phyloP scores from a whole-genome alignment of 495 filamentous ascomycete genomes.

The Alectoria sarmentosa region DNA sequence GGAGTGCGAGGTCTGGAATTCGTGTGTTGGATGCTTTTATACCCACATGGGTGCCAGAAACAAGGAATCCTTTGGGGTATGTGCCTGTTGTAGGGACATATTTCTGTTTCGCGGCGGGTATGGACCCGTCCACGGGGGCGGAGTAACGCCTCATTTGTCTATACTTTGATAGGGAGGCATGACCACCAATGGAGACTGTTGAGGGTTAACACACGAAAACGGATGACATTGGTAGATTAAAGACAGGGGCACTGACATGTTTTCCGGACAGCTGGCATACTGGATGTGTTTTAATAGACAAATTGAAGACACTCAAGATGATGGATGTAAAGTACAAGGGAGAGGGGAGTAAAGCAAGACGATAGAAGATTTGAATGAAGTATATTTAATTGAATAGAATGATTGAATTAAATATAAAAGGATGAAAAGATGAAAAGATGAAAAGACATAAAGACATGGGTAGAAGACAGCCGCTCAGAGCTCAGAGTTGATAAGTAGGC shows the following conservation, averaged over 20 bases:
- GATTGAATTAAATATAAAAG: too few relatives aligned
- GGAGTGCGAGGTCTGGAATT: conserved; percentile 81
- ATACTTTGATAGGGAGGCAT: neutral
- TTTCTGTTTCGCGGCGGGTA: conserved; percentile 71
- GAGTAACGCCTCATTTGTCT: conserved; percentile 12
- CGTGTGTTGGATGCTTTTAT: conserved; percentile 88
- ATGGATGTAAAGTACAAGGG: neutral
- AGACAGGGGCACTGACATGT: neutral
- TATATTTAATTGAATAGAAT: too few relatives aligned
- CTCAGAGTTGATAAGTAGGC: too few relatives aligned
- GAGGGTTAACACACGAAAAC: neutral
- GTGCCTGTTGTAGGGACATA: conserved; percentile 80
- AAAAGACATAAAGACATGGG: too few relatives aligned
- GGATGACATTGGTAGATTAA: neutral
- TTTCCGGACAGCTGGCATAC: conserved; percentile 8
- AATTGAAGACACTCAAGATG: neutral
- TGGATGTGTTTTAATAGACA: neutral
- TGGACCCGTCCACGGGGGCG: conserved; percentile 41
- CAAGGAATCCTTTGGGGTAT: conserved; percentile 85
- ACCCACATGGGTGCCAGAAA: conserved; percentile 82
- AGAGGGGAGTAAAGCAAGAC: neutral
- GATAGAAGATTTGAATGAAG: neutral
- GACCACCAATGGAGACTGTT: neutral
- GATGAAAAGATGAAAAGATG: too few relatives aligned
- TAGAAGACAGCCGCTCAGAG: too few relatives aligned